These are phyloP conservation scores for Paulinella micropora DNA, from an alignment of 78 protist species.

Conservation along the genomic window DNA sequence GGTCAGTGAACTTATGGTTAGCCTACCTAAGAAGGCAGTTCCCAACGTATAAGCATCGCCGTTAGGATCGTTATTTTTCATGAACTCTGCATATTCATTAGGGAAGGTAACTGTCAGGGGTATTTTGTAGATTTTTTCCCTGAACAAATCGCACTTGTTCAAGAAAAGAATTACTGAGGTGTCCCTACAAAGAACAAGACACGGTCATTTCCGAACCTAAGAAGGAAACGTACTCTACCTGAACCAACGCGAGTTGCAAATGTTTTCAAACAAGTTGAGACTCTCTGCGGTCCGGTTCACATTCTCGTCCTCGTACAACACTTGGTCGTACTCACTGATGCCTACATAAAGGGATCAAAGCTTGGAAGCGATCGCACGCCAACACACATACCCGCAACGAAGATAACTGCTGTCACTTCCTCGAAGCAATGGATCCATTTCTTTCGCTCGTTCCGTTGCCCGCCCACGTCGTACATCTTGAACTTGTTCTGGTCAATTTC, in stretches of 20 bases:
- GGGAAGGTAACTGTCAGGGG: slow-evolving; percentile 1
- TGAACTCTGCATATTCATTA: too few relatives aligned
- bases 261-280: slow-evolving; percentile 64
- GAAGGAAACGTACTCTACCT: too few relatives aligned
- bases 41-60: too few relatives aligned
- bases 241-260: too few relatives aligned
- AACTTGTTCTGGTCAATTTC: slow-evolving; percentile 30
- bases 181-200: slow-evolving; percentile 62
- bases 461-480: slow-evolving; percentile 80
- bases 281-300: slow-evolving; percentile 74
- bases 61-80: too few relatives aligned
- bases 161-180: slow-evolving; percentile 82
- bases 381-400: too few relatives aligned
- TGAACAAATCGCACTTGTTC: slow-evolving; percentile 53
- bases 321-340: slow-evolving; percentile 66
- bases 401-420: slow-evolving; percentile 76
- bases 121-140: slow-evolving; percentile 2
- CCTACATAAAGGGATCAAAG: too few relatives aligned
- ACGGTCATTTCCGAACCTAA: too few relatives aligned
- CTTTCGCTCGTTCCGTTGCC: slow-evolving; percentile 72
- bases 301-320: slow-evolving; percentile 44
- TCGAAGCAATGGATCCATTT: slow-evolving; percentile 92
- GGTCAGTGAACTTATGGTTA: too few relatives aligned
- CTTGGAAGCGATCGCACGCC: too few relatives aligned
- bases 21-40: too few relatives aligned